phyloP scores from a whole-genome alignment of 179 eudicot genomes.

The Nepenthes alata region DNA sequence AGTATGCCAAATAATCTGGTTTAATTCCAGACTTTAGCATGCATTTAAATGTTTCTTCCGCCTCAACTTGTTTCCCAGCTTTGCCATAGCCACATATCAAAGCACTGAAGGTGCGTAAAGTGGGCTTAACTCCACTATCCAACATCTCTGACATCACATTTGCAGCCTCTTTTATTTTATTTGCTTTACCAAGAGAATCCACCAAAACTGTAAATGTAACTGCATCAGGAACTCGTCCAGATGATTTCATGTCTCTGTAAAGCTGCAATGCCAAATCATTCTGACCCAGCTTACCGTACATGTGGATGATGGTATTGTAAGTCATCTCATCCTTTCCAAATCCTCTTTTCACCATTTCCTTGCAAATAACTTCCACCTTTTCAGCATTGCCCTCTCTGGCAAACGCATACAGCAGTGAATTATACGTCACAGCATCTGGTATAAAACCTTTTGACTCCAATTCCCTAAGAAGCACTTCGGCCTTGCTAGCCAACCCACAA shows the following conservation, averaged over 20 bases:
- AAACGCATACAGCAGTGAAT: slow-evolving; percentile 77
- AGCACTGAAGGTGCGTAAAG: slow-evolving; percentile 84
- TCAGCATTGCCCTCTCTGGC: slow-evolving; percentile 76
- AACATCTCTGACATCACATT: slow-evolving; percentile 88
- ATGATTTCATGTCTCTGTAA: slow-evolving; percentile 65
- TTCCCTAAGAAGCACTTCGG: slow-evolving; percentile 53
- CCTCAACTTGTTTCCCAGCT: slow-evolving; percentile 60
- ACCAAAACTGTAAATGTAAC: slow-evolving; percentile 81
- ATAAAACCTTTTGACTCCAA: slow-evolving; percentile 64
- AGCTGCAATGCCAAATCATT: slow-evolving; percentile 57
- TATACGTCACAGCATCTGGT: slow-evolving; percentile 94
- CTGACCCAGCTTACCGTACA: slow-evolving; percentile 75
- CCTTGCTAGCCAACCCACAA: slow-evolving; percentile 64
- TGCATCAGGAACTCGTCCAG: slow-evolving; percentile 75
- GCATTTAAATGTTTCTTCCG: slow-evolving; percentile 65
- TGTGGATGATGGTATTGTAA: slow-evolving; percentile 84
- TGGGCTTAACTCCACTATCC: slow-evolving; percentile 60
- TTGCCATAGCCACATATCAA: slow-evolving; percentile 96
- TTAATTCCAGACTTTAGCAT: slow-evolving; percentile 78
- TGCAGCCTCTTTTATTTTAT: slow-evolving; percentile 69
- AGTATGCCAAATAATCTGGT: slow-evolving; percentile 78
- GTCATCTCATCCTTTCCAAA: slow-evolving; percentile 91
- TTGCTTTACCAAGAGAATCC: slow-evolving; percentile 86
- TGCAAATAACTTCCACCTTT: slow-evolving; percentile 57
- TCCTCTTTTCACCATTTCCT: slow-evolving; percentile 73